A percentile compares a stretch with the other conserved stretches of the same genome.
Evolutionary conservation across 805 yeast species (phyloP).

Genomic region (Wickerhamomyces rabaulensis): DNA sequence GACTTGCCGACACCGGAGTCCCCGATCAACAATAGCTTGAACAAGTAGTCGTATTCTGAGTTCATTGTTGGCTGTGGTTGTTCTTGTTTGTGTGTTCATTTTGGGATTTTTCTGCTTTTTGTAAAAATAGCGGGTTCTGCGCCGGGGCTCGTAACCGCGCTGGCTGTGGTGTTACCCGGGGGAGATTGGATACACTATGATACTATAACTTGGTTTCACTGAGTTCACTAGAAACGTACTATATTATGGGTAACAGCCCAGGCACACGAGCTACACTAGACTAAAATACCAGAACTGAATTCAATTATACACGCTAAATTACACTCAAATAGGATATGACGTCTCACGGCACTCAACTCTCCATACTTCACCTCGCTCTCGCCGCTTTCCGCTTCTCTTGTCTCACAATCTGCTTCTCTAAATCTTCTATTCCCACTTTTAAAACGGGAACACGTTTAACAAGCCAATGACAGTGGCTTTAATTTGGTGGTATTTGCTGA

Average conservation of each 20-base stretch:
- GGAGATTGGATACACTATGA: no score
- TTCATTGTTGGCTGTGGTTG: conserved; percentile 43
- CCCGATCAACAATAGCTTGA: conserved; percentile 91
- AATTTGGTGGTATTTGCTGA: conserved; percentile 9
- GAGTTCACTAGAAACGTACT: no score
- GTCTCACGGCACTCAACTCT: not conserved
- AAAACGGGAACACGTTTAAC: conserved; percentile 9
- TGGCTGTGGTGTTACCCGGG: not conserved
- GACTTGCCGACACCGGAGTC: conserved; percentile 99
- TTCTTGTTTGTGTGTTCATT: not conserved
- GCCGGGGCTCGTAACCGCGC: not conserved
- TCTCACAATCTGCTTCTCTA: no score
- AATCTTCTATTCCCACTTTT: not conserved
- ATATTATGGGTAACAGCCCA: no score
- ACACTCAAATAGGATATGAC: not conserved
- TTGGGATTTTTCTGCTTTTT: not conserved
- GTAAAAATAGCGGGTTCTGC: not conserved
- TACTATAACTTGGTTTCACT: no score
- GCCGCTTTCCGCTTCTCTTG: not conserved
- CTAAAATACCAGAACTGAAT: not conserved
- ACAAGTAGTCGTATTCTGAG: conserved; percentile 95
- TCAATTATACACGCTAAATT: not conserved
- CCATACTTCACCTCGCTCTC: not conserved
- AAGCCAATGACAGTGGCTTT: conserved; percentile 12
- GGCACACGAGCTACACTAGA: no score